Evolutionary conservation across 768 basidiomycete genomes (phyloP).

Genomic region (Collybia mongolica): DNA sequence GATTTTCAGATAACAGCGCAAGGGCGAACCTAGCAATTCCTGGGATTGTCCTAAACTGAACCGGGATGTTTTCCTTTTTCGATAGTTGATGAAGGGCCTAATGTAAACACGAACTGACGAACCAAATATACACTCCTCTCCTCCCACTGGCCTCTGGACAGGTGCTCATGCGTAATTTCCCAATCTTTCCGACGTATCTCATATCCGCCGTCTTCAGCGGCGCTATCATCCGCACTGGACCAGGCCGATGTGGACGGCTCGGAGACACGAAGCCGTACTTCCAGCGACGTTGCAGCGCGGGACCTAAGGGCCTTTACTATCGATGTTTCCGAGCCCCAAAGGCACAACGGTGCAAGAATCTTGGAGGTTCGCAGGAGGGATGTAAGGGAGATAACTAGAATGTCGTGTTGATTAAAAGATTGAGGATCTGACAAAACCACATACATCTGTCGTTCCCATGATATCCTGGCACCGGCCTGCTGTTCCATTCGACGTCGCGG

Average conservation of each 20-base stretch:
- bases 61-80: constrained; percentile 69
- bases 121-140: constrained; percentile 68
- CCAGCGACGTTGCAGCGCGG: constrained; percentile 42
- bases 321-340: constrained; percentile 37
- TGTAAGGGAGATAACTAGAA: constrained; percentile 58
- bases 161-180: constrained; percentile 21
- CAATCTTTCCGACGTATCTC: constrained; percentile 61
- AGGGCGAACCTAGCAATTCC: constrained; percentile 46
- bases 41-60: constrained; percentile 47
- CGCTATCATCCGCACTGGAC: constrained; percentile 11
- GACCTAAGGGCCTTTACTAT: constrained; percentile 62
- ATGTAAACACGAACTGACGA: constrained; percentile 17
- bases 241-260: constrained; percentile 37
- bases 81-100: background rate
- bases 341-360: constrained; percentile 24
- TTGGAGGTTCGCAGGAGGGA: constrained; percentile 45
- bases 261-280: constrained; percentile 61
- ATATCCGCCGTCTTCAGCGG: constrained; percentile 50
- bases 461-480: constrained; percentile 1
- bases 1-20: constrained; percentile 26
- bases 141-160: constrained; percentile 55
- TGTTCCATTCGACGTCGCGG: constrained; percentile 41
- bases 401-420: constrained; percentile 1
- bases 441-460: constrained; percentile 37
- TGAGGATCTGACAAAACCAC: constrained; percentile 17